Evolutionary conservation across 2,329 filamentous ascomycete species (phyloP), one percentile per base, ranked within the genome.

Genomic region (Ophiostoma ulmi): DNA sequence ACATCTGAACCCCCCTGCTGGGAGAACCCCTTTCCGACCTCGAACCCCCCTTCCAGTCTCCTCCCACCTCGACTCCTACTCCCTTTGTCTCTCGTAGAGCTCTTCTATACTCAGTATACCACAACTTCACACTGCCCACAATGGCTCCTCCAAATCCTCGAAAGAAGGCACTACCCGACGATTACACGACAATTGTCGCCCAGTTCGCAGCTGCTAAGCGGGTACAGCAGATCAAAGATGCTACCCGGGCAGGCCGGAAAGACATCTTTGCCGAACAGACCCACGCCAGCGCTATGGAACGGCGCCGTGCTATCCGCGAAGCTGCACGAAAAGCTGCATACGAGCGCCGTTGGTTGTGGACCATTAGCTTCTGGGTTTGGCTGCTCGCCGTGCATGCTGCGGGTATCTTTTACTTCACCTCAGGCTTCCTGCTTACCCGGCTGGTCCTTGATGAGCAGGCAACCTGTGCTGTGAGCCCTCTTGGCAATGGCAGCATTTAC

Each of bases 351-450:
- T 87, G 84, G 82, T 79, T 80, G 72, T 88, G 86, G 86, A 84
- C 85, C 1, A 81, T 89, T 44, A 86, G 83, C 52, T 92, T 94
- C 78, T 92, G 92, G 83, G 78, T 83, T 55, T 89, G 89, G 83
- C 81, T 94, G 77, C 80, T 92, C 78, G 87, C 81, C 74, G 85
- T 97, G 58, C 95, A 99, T 78, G 83, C 87, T 65, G 83, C 91
- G 48, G 94, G 93, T 72, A 90, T 98, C 76, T 92, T 91, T 78
- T 91, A 97, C 78, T 99, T 99, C 81, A 97, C 93, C 36, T 93
- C 91, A 78, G 95, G 95, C 52, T 99, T 99, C 80, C 87, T 99
- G 73, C 87, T 99, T 74, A 97, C 94, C 70, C 88, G 95, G 72
- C 82, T 93, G 73, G 90, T 94, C 69, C 84, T 95, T 71, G 89